Base-by-base conservation (phyloP, 148 eudicot genomes). In the Chenopodium formosanum region DNA sequence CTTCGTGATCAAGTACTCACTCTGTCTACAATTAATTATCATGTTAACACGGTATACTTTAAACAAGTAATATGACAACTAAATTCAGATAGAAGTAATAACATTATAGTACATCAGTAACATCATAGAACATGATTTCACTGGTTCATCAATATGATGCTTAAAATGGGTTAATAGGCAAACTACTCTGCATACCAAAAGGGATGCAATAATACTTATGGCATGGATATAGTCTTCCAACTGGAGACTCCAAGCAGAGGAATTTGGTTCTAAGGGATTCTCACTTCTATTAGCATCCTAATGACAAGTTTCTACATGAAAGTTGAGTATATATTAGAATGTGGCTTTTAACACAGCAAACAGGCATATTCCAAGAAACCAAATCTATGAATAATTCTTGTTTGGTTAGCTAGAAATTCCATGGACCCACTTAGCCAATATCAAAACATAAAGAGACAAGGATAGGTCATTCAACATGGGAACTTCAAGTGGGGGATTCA, bases 401-500 rank as follows among this genome's bases (percentile, higher is more conserved):
- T 9, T 67, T 29, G 48, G 19, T 27, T 31, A 73, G 78, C 68
- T 73, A 64, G 66, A 78, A 31, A 72, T 50, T 79, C 50, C 66
- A 78, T 40, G 76, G 52, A 40, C 67, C 82, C 82, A 79, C 86
- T 53, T 46, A 69, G 74, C 65, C 79, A 83, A 79, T 75, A 74
- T 75, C 71, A 60, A 74, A 69, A 84, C 73, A 70, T 70, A 70
- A 70, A 75, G 77, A 80, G 86, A 84, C 85, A 84, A 84, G 85
- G 83, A 84, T 80, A 75, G 83, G 86, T 75, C 83, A 84, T 80
- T 84, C 77, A 84, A 84, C 80, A 80, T 76, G 86, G 80, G 76
- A 84, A 75, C 60, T 84, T 80, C 76, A 84, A 83, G 83, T 84
- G 86, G 83, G 53, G 22, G 44, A 80, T 84, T 84, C 86, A 84